Percentiles rank a stretch among this genome's conserved stretches.
These are phyloP conservation scores for Oryza rufipogon DNA, from an alignment of 176 grass and related monocot species.

Conservation along the genomic window DNA sequence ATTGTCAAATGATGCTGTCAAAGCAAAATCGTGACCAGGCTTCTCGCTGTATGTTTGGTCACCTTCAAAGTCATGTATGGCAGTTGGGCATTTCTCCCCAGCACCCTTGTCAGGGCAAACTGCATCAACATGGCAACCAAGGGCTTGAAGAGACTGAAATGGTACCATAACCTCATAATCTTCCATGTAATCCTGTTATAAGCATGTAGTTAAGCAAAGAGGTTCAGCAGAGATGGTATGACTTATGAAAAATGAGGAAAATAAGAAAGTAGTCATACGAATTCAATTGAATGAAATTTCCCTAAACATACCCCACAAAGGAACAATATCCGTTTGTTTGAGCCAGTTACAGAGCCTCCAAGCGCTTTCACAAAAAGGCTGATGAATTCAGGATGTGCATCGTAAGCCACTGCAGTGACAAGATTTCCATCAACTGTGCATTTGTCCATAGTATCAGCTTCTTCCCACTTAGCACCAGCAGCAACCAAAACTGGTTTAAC, in stretches of 20 bases:
- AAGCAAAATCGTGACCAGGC: constrained; percentile 81
- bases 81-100: constrained; percentile 81
- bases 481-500: constrained; percentile 78
- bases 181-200: constrained; percentile 91
- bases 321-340: constrained; percentile 84
- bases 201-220: not conserved
- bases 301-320: constrained; percentile 80
- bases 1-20: constrained; percentile 74
- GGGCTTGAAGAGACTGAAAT: constrained; percentile 90
- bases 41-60: constrained; percentile 99
- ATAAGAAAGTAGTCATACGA: not conserved
- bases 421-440: constrained; percentile 67
- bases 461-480: constrained; percentile 83
- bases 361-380: constrained; percentile 83
- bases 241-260: not conserved
- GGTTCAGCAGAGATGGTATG: not conserved
- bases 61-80: constrained; percentile 95
- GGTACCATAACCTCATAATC: constrained; percentile 99
- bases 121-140: constrained; percentile 79
- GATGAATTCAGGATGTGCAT: constrained; percentile 80
- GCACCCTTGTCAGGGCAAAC: constrained; percentile 72
- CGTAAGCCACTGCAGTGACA: constrained; percentile 68
- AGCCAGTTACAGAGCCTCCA: constrained; percentile 69
- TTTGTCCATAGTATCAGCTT: constrained; percentile 72
- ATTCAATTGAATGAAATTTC: not conserved